A percentile compares a stretch with the other conserved stretches of the same genome.
Evolutionary conservation across 306 rosid species (phyloP).

Genomic region (Glycine latifolia): DNA sequence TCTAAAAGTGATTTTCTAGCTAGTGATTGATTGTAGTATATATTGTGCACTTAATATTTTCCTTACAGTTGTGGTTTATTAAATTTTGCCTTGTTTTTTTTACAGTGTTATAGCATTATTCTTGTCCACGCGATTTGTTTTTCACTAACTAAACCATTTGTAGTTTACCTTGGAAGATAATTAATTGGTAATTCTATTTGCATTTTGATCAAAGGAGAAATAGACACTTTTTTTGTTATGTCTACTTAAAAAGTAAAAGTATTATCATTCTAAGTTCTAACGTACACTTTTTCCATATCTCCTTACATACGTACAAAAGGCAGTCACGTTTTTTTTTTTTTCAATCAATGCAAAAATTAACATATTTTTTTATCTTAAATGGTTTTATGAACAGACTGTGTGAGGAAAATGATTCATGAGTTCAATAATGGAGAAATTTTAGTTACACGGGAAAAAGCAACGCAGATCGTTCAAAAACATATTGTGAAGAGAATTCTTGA

Average conservation of each 20-base stretch:
- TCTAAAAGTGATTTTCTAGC: not conserved
- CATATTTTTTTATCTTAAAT: not conserved
- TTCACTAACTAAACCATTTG: not conserved
- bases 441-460: not conserved
- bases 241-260: no score
- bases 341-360: not conserved
- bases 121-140: not conserved
- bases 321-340: no score
- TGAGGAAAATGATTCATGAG: not conserved
- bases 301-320: not conserved
- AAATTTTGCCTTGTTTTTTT: not conserved
- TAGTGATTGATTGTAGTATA: not conserved
- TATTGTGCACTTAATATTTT: conserved; percentile 1
- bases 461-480: not conserved
- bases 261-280: not conserved
- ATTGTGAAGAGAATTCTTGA: not conserved
- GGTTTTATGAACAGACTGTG: not conserved
- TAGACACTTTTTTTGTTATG: not conserved
- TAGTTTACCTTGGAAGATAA: not conserved
- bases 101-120: not conserved
- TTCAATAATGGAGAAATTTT: not conserved
- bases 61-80: not conserved
- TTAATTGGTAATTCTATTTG: conserved; percentile 15
- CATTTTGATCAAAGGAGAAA: not conserved
- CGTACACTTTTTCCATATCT: not conserved